Conservation (phyloP, 2,329 filamentous ascomycete genomes). For the Trichoderma sp. region DNA sequence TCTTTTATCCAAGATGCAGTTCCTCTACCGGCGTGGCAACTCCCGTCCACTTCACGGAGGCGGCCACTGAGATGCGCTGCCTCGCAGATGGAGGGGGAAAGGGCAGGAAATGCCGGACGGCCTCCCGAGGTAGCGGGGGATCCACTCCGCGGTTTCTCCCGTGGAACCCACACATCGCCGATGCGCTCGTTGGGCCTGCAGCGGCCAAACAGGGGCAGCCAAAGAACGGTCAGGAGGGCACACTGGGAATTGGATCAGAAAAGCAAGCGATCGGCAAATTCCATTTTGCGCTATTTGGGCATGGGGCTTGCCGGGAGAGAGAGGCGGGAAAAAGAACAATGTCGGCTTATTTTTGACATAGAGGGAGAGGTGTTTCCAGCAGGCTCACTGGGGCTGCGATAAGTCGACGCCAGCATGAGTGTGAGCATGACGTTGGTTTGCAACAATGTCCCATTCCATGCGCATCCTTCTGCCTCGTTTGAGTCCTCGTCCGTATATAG, state of each 20-base stretch:
- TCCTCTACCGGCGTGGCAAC: background rate
- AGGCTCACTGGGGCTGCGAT: background rate
- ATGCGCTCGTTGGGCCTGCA: background rate
- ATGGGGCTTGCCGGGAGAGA: background rate
- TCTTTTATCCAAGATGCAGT: background rate
- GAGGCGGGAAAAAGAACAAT: background rate
- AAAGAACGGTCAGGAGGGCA: constrained; percentile 22
- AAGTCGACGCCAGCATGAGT: background rate
- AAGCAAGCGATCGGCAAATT: constrained; percentile 8
- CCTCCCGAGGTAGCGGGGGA: constrained; percentile 21
- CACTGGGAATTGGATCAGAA: background rate
- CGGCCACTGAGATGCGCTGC: background rate
- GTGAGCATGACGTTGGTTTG: background rate
- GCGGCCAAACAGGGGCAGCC: background rate
- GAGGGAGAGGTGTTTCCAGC: background rate
- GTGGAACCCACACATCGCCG: constrained; percentile 17
- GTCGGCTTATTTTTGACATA: background rate
- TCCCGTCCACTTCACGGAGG: background rate
- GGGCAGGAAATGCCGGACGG: constrained; percentile 11
- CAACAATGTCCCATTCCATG: background rate
- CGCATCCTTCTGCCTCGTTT: background rate
- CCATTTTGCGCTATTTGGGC: background rate
- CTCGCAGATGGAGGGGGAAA: background rate
- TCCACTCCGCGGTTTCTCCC: constrained; percentile 22
- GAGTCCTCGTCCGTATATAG: background rate